Base-by-base conservation (phyloP, 805 yeast species). In the Nakazawaea ishiwadae region DNA sequence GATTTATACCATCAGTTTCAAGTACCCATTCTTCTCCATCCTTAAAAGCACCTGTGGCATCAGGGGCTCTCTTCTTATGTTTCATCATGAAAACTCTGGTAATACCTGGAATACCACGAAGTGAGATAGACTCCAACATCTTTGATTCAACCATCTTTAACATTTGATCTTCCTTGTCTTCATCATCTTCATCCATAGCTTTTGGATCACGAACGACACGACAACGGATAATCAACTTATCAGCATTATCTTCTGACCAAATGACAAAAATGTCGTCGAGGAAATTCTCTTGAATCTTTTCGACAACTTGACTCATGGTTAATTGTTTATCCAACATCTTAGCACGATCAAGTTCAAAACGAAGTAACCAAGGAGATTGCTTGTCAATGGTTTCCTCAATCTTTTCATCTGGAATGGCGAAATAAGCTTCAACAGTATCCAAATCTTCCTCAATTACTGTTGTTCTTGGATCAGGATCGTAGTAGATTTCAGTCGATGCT, bases 231-330 rank as follows among this genome's bases (percentile, higher is more conserved):
- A 93, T 83, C 65, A 93, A 81, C 65, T 89, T 90, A 51, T 91
- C 97, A 34, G 97, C 96, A 56, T 93, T 91, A 71, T 93, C 99
- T 73, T 95, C 99, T 36, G 97, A 88, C 98, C 99, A 93, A 57
- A 93, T 93, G 31, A 93, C 96, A 56, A 91, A 93, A 66, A 93
- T 68, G 65, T 93, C 99, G 53, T 89, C 95, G 41, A 90, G 95
- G 63, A 93, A 93, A 48, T 86, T 83, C 58, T 86, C 90, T 49
- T 89, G 83, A 47, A 93, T 93, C 71, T 84, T 89, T 53, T 89
- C 95, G 20, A 99, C 97, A 43, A 93, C 98, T 69, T 93, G 96
- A 50, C 95, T 86, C 97, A 95, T 93, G 4, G 96, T 87, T 60
- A 93, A 76, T 64, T 93, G 96, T 65, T 93, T 89, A 69, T 93